Conservation (phyloP, 306 rosid species). For the Vachellia collinsii region DNA sequence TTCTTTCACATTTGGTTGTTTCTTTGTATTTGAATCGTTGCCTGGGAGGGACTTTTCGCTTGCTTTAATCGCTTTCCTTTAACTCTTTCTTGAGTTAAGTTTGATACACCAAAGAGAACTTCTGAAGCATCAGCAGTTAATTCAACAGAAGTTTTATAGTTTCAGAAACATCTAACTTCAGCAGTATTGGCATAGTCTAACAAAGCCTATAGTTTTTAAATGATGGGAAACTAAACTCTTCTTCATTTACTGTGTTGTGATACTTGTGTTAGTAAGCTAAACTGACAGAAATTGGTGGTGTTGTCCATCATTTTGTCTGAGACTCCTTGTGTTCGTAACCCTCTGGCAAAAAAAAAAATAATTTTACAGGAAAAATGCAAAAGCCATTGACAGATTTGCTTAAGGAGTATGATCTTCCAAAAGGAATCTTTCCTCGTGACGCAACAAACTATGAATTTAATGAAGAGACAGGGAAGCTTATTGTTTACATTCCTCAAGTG, state of each 20-base stretch:
- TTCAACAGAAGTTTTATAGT: background rate
- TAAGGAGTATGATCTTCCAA: constrained; percentile 79
- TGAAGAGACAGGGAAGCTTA: constrained; percentile 78
- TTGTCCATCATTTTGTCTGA: background rate
- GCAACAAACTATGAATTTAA: constrained; percentile 94
- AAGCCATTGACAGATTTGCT: constrained; percentile 81
- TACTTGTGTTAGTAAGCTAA: constrained; percentile 5
- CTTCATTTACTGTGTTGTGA: background rate
- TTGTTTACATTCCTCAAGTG: constrained; percentile 65
- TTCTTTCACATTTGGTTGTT: background rate
- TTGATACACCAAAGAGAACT: background rate
- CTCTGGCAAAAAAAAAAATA: background rate
- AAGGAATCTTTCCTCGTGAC: constrained; percentile 87
- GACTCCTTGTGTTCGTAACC: constrained; percentile 10
- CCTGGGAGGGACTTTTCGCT: background rate
- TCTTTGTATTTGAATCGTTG: background rate
- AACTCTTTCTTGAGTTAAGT: background rate
- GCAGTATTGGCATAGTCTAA: background rate
- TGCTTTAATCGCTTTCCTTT: background rate
- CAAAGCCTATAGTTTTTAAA: background rate
- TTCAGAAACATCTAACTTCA: background rate
- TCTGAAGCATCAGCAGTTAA: background rate
- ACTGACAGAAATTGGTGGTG: background rate
- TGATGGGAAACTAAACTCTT: constrained; percentile 11
- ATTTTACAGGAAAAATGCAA: constrained; percentile 83